These are phyloP conservation scores for Sarocladium kiliense DNA, from an alignment of 2,329 filamentous ascomycete species.

Conservation along the genomic window DNA sequence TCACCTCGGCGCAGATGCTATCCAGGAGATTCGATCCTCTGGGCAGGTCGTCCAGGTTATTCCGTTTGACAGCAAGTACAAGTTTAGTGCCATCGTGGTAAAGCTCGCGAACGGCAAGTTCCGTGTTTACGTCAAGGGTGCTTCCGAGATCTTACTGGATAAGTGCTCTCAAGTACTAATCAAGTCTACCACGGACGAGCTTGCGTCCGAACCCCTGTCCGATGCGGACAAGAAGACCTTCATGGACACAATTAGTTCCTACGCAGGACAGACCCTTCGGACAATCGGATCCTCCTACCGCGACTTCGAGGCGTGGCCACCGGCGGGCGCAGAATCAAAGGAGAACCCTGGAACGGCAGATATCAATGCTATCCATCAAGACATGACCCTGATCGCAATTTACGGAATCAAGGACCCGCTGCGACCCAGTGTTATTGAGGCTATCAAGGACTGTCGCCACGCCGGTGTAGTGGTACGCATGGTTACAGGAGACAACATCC, in stretches of 20 bases:
- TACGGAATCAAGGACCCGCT: constrained; percentile 63
- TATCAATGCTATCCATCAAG: constrained; percentile 28
- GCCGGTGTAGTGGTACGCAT: constrained; percentile 62
- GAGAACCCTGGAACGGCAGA: constrained; percentile 1
- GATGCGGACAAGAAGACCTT: constrained; percentile 20
- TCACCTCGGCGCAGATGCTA: constrained; percentile 37
- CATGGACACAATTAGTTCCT: constrained; percentile 47
- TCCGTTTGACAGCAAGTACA: constrained; percentile 9
- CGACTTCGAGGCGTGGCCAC: constrained; percentile 68
- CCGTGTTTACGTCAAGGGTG: constrained; percentile 47
- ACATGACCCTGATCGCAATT: constrained; percentile 67
- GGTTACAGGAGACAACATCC: constrained; percentile 40
- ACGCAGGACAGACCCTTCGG: constrained; percentile 60
- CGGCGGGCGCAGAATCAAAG: constrained; percentile 15
- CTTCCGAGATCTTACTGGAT: constrained; percentile 40
- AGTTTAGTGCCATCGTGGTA: constrained; percentile 4
- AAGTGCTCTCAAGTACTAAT: neutral
- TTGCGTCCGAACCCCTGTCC: neutral
- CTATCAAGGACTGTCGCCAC: constrained; percentile 53
- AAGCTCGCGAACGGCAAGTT: constrained; percentile 22
- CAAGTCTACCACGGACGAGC: neutral
- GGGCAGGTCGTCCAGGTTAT: constrained; percentile 1
- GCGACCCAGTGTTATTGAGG: constrained; percentile 52
- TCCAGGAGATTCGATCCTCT: constrained; percentile 26
- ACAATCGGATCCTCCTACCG: constrained; percentile 72